Percentiles rank a stretch among this genome's conserved stretches.
Evolutionary conservation across 2,329 filamentous ascomycete species (phyloP).

Genomic region (Epicoccum nigrum): DNA sequence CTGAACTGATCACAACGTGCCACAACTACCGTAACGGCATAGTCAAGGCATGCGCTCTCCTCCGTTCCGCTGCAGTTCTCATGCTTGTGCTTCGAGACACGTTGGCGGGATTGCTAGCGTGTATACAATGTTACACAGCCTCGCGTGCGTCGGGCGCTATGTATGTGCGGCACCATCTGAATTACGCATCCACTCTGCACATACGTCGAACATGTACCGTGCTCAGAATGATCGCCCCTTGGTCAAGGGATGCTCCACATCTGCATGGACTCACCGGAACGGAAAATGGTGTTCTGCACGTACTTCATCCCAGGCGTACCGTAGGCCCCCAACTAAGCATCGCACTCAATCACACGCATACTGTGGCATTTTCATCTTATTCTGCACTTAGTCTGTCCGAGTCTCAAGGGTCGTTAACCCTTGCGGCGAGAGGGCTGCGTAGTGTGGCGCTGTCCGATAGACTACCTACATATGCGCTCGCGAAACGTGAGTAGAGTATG

Average conservation of each 20-base stretch:
- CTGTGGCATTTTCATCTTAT: neutral
- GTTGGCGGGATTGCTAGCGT: neutral
- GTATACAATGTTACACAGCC: constrained; percentile 3
- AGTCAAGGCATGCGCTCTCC: neutral
- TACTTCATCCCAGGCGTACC: neutral
- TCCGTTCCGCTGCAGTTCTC: neutral
- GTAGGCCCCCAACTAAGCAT: too few species aligned
- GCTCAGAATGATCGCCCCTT: neutral
- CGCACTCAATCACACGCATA: neutral
- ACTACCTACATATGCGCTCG: neutral
- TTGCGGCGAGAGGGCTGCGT: neutral
- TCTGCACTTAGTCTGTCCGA: neutral
- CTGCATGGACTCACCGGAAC: neutral
- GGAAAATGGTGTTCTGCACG: neutral
- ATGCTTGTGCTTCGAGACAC: neutral
- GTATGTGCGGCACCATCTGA: neutral
- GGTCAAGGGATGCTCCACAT: neutral
- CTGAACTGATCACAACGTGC: neutral
- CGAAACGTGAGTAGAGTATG: neutral
- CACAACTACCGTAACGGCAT: neutral
- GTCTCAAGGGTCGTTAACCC: neutral
- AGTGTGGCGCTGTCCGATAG: neutral
- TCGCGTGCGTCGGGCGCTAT: neutral
- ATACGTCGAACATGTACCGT: neutral
- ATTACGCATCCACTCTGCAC: neutral